A percentile compares a stretch with the other conserved stretches of the same genome.
phyloP scores from a whole-genome alignment of 305 asterid genomes.

The Plantago coronopus region DNA sequence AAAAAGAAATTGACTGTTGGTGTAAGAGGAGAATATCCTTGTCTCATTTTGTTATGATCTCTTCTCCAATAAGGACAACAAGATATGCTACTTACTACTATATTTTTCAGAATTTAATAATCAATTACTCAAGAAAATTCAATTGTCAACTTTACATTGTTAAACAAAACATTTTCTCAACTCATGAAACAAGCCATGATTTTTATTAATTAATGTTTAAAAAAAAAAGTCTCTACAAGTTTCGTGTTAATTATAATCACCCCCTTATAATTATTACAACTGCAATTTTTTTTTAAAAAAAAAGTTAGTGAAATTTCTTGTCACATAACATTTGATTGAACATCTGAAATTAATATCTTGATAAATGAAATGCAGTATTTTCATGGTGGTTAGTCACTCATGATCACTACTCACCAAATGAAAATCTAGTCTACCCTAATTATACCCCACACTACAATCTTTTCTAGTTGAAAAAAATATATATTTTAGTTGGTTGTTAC shows the following conservation, averaged over 20 bases:
- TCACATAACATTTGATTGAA: too few species aligned
- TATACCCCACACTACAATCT: conserved; percentile 29
- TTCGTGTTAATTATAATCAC: too few species aligned
- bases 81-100: background rate
- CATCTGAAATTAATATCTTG: background rate
- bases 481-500: conserved; percentile 27
- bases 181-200: too few species aligned
- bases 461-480: conserved; percentile 7
- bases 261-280: too few species aligned
- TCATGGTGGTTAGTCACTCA: conserved; percentile 36
- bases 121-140: conserved; percentile 5
- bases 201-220: too few species aligned
- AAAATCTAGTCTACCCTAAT: conserved; percentile 35
- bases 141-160: too few species aligned
- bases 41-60: conserved; percentile 27
- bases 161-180: too few species aligned
- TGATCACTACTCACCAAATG: conserved; percentile 26
- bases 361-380: background rate
- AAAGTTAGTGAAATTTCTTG: too few species aligned
- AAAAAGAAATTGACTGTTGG: conserved; percentile 36
- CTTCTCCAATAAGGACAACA: conserved; percentile 39
- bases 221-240: too few species aligned
- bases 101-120: background rate
- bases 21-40: conserved; percentile 44
- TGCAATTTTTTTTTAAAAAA: too few species aligned